phyloP scores from a whole-genome alignment of 441 rosid species.

The Rhodomyrtus psidioides region DNA sequence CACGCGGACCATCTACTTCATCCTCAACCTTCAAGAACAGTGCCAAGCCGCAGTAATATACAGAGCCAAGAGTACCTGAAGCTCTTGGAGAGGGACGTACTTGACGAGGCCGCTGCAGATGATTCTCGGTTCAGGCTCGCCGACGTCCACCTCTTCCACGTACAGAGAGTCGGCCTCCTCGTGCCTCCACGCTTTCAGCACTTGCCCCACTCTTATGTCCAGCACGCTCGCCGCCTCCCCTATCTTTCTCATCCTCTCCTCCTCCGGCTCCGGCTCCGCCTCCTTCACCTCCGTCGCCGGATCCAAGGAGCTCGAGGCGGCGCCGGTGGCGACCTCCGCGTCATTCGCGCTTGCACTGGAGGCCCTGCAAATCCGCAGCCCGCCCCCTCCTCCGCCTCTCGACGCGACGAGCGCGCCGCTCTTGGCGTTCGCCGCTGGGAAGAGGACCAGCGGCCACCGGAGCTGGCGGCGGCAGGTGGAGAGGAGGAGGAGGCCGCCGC shows the following conservation, averaged over 20 bases:
- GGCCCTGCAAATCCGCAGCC: not conserved
- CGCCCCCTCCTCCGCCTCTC: not conserved
- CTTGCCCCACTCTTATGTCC: conserved; percentile 71
- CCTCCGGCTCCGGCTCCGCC: not conserved
- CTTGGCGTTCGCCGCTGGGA: not conserved
- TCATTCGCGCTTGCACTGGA: not conserved
- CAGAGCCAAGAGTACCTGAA: conserved; percentile 30
- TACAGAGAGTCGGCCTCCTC: conserved; percentile 88
- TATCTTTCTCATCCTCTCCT: conserved; percentile 5
- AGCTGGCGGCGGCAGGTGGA: not conserved
- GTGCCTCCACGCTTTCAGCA: conserved; percentile 83
- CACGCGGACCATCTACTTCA: not conserved
- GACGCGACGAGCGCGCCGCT: not conserved
- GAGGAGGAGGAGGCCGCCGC: not conserved
- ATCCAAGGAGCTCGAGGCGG: not conserved
- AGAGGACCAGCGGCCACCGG: not conserved
- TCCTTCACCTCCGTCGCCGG: not conserved
- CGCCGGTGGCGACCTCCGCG: not conserved
- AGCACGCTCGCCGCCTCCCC: conserved; percentile 56
- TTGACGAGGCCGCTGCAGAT: conserved; percentile 92
- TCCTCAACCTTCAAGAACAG: not conserved
- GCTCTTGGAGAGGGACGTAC: conserved; percentile 50
- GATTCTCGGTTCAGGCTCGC: conserved; percentile 67
- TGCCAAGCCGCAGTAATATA: not conserved
- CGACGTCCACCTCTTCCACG: conserved; percentile 83